Evolutionary conservation across 352 stramenopile species (phyloP).

Genomic region (Globisporangium iwayamae): DNA sequence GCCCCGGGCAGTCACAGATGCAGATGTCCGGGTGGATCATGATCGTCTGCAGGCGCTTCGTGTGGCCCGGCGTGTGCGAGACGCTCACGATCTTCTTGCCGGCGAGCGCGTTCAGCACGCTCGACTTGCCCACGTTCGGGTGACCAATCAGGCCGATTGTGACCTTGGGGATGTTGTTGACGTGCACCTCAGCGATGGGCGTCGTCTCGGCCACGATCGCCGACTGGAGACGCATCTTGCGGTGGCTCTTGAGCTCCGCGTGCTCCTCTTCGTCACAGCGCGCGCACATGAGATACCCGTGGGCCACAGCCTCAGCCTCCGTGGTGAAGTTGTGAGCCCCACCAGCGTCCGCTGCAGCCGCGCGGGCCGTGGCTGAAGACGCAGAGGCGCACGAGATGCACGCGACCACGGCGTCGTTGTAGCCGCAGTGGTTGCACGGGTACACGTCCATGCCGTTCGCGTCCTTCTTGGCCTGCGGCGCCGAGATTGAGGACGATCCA

Average conservation of each 20-base stretch:
- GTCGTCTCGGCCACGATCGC: constrained; percentile 22
- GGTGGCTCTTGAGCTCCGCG: constrained; percentile 52
- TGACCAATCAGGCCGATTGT: constrained; percentile 88
- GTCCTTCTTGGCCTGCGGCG: constrained; percentile 10
- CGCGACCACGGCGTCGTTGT: constrained; percentile 50
- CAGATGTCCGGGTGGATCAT: constrained; percentile 80
- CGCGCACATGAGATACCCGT: constrained; percentile 61
- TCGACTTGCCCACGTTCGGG: constrained; percentile 88
- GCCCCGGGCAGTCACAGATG: constrained; percentile 83
- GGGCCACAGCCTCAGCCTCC: constrained; percentile 49
- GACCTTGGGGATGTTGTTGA: constrained; percentile 49
- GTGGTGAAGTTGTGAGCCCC: constrained; percentile 29
- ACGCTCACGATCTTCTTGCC: constrained; percentile 88
- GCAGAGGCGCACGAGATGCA: constrained; percentile 55
- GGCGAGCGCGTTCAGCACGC: constrained; percentile 79
- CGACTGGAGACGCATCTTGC: constrained; percentile 44
- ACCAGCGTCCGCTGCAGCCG: constrained; percentile 23
- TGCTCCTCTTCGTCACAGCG: constrained; percentile 76
- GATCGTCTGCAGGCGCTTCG: constrained; percentile 83
- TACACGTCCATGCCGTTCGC: constrained; percentile 18
- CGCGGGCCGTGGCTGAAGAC: constrained; percentile 8
- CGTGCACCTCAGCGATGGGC: constrained; percentile 25
- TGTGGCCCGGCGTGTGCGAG: constrained; percentile 83
- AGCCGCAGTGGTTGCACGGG: constrained; percentile 71
- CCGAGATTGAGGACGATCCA: neutral